A percentile compares a stretch with the other conserved stretches of the same genome.
These are phyloP conservation scores for Megacollybia marginata DNA, from an alignment of 768 basidiomycete genomes.

Conservation along the genomic window DNA sequence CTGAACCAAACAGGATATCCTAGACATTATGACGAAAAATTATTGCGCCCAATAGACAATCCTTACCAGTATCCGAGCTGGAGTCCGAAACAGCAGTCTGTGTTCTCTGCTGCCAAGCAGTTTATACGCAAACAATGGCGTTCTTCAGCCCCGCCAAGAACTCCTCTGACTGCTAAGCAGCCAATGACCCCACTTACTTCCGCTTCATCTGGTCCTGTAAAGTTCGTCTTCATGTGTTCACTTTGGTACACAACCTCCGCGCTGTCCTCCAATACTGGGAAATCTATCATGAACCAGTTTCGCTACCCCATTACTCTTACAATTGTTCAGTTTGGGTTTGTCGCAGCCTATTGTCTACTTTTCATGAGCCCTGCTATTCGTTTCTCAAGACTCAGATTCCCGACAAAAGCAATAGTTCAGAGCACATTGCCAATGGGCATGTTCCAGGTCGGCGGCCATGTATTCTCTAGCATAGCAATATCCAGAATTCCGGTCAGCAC, in stretches of 20 bases:
- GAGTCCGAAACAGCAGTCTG: too few relatives aligned
- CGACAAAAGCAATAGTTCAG: constrained; percentile 64
- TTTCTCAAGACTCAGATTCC: constrained; percentile 61
- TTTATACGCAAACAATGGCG: too few relatives aligned
- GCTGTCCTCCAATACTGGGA: constrained; percentile 93
- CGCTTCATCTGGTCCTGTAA: constrained; percentile 25
- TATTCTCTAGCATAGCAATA: constrained; percentile 97
- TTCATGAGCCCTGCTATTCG: constrained; percentile 71
- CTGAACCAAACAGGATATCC: too few relatives aligned
- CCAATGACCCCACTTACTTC: constrained; percentile 14
- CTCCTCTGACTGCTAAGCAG: background rate
- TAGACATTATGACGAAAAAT: too few relatives aligned
- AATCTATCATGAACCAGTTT: constrained; percentile 88
- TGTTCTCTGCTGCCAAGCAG: too few relatives aligned
- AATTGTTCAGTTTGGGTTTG: constrained; percentile 95
- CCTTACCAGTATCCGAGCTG: too few relatives aligned
- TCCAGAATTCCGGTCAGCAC: constrained; percentile 95
- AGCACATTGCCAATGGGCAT: constrained; percentile 92
- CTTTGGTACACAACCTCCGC: constrained; percentile 95
- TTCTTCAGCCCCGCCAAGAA: too few relatives aligned
- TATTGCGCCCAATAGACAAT: too few relatives aligned
- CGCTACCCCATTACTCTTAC: constrained; percentile 95
- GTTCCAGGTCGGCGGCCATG: constrained; percentile 97
- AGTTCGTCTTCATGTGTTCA: constrained; percentile 74
- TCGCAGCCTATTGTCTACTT: constrained; percentile 78